Evolutionary conservation across 2,329 filamentous ascomycete genomes (phyloP).

Genomic region (Hyphodiscus sp.): DNA sequence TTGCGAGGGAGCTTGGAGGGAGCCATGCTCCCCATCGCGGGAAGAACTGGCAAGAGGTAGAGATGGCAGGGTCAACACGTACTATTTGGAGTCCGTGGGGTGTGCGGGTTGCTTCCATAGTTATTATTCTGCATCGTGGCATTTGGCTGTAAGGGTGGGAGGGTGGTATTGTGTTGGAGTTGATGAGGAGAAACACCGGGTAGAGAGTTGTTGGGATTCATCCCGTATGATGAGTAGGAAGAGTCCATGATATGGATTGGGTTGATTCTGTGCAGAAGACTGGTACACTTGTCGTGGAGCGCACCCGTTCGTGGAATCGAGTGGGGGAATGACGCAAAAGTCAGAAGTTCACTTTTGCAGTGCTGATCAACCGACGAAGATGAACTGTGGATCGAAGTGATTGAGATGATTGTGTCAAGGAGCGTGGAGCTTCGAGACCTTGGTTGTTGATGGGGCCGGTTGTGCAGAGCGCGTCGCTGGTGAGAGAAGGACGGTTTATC

Average conservation of each 20-base stretch:
- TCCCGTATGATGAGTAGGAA: constrained; percentile 13
- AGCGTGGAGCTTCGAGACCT: not conserved
- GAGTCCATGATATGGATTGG: constrained; percentile 21
- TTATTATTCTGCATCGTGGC: constrained; percentile 42
- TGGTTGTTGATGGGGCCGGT: no score
- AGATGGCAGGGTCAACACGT: no score
- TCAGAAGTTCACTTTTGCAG: no score
- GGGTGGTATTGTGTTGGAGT: constrained; percentile 38
- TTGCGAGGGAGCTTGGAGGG: no score
- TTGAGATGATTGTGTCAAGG: constrained; percentile 3
- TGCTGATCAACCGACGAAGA: no score
- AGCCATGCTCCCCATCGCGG: no score
- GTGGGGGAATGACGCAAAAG: no score
- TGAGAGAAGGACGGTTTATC: not conserved
- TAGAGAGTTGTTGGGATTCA: constrained; percentile 11
- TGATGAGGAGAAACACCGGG: constrained; percentile 31
- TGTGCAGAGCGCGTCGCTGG: no score
- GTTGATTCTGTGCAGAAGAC: not conserved
- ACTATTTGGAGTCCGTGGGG: constrained; percentile 56
- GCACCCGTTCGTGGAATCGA: not conserved
- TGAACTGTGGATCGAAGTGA: not conserved
- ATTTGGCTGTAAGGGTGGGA: constrained; percentile 48
- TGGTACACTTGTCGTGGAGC: not conserved
- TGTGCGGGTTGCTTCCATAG: constrained; percentile 47
- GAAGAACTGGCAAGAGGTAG: no score